Percentiles rank a stretch among this genome's conserved stretches.
Conservation (phyloP, 352 stramenopile genomes). For the Phytophthora aleatoria region DNA sequence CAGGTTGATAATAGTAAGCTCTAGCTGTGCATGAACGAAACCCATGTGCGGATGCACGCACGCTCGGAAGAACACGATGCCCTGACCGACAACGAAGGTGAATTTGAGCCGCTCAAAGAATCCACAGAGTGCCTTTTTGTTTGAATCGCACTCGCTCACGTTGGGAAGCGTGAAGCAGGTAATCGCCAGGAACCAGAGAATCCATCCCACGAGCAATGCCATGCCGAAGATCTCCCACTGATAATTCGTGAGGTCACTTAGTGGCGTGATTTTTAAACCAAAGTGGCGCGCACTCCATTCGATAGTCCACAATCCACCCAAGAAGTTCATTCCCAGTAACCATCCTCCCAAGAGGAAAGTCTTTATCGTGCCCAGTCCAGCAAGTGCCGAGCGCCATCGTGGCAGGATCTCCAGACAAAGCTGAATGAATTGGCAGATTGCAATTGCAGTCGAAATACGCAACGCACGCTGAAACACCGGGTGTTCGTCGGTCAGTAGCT, state of each 20-base stretch:
- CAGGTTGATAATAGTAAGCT: conserved; percentile 90
- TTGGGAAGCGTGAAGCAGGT: conserved; percentile 67
- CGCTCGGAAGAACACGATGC: conserved; percentile 78
- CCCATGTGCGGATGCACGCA: conserved; percentile 85
- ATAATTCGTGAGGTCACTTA: conserved; percentile 65
- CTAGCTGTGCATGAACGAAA: conserved; percentile 86
- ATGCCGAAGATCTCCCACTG: conserved; percentile 88
- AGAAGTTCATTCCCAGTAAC: conserved; percentile 64
- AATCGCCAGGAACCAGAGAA: conserved; percentile 82
- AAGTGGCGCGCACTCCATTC: conserved; percentile 84
- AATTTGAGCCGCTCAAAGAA: conserved; percentile 86
- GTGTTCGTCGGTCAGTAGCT: conserved; percentile 82
- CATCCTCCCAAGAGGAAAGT: conserved; percentile 68
- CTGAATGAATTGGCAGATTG: conserved; percentile 86
- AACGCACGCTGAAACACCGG: conserved; percentile 85
- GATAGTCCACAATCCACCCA: conserved; percentile 67
- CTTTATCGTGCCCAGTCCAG: conserved; percentile 48
- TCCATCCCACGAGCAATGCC: conserved; percentile 76
- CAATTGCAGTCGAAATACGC: conserved; percentile 79
- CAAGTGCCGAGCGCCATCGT: conserved; percentile 65
- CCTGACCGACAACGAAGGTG: conserved; percentile 79
- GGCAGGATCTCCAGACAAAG: conserved; percentile 84
- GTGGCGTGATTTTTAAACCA: conserved; percentile 62
- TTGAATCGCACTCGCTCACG: conserved; percentile 58
- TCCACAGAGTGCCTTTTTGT: conserved; percentile 62